A percentile compares a stretch with the other conserved stretches of the same genome.
These are phyloP conservation scores for Globisporangium emineosum DNA, from an alignment of 352 stramenopile genomes.

Conservation along the genomic window DNA sequence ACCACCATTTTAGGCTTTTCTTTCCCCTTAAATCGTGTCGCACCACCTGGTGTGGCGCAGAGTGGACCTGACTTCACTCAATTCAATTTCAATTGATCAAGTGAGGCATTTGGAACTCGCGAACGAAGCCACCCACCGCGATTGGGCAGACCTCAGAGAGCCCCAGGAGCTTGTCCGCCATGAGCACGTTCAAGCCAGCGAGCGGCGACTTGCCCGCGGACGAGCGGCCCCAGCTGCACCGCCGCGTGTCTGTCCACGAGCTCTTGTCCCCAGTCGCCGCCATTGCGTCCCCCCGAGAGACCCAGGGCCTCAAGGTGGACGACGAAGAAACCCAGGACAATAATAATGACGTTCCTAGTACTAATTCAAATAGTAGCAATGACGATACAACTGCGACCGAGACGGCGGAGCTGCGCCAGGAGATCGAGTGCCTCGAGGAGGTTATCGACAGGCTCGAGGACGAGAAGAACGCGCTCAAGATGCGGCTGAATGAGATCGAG, in stretches of 20 bases:
- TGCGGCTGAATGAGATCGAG: constrained; percentile 41
- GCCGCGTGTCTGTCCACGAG: constrained; percentile 15
- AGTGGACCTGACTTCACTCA: constrained; percentile 1
- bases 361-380: neutral
- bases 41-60: neutral
- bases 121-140: constrained; percentile 6
- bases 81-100: neutral
- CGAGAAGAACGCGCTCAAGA: constrained; percentile 48
- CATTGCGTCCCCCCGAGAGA: constrained; percentile 1
- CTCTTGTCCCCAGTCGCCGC: constrained; percentile 3
- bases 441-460: constrained; percentile 37
- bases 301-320: neutral
- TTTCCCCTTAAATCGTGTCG: neutral
- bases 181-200: neutral
- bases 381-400: neutral
- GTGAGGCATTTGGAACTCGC: neutral
- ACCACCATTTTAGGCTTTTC: neutral
- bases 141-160: neutral
- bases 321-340: neutral
- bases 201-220: neutral
- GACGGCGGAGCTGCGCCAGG: constrained; percentile 27
- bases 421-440: constrained; percentile 40
- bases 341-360: neutral
- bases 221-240: constrained; percentile 19
- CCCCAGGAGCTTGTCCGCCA: neutral